Conservation (phyloP, 2,329 filamentous ascomycete genomes). For the Botrytis aclada region DNA sequence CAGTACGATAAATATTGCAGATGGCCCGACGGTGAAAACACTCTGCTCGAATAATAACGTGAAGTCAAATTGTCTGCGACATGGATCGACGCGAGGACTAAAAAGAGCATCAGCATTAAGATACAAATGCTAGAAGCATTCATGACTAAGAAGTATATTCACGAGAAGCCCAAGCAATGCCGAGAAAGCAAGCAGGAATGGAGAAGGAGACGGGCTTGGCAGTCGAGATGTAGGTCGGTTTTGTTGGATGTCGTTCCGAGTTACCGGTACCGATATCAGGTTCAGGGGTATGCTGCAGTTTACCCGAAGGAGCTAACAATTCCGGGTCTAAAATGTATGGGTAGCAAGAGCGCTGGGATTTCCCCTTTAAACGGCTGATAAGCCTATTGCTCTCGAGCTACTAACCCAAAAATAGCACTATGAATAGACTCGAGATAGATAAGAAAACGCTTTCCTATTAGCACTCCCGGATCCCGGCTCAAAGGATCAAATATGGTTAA, state of each 20-base stretch:
- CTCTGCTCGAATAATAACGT: constrained; percentile 31
- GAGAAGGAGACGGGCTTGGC: background rate
- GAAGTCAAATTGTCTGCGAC: constrained; percentile 26
- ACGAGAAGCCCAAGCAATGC: background rate
- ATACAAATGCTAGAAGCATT: constrained; percentile 38
- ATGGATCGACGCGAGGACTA: constrained; percentile 3
- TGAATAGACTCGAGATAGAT: background rate
- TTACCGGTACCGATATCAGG: background rate
- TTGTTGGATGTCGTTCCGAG: background rate
- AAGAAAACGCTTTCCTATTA: background rate
- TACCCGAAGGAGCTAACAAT: background rate
- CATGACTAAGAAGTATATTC: background rate
- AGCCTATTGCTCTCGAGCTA: background rate
- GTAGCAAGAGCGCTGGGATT: background rate
- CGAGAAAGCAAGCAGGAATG: background rate
- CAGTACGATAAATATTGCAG: constrained; percentile 11
- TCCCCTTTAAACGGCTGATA: background rate
- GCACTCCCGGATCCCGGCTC: background rate
- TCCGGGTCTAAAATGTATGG: background rate
- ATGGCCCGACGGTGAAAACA: constrained; percentile 28
- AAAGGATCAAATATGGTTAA: background rate
- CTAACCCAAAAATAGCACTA: background rate
- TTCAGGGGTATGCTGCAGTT: background rate
- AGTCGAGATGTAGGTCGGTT: background rate
- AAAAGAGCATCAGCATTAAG: constrained; percentile 8